These are phyloP conservation scores for Ascochyta clinopodiicola DNA, from an alignment of 2,329 filamentous ascomycete species.

Conservation along the genomic window DNA sequence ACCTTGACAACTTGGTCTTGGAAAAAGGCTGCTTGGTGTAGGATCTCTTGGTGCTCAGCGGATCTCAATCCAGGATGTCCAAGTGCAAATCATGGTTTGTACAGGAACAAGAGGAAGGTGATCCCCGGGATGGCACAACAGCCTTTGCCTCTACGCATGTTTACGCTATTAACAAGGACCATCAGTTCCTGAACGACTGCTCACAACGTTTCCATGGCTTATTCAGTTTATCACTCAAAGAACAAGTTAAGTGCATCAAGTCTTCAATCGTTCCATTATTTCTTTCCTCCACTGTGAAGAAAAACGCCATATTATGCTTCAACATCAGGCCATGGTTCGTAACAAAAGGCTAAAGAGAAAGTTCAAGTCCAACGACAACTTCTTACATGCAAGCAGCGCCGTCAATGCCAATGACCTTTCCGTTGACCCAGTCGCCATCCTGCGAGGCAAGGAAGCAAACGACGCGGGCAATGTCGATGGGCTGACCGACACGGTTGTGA, in stretches of 20 bases:
- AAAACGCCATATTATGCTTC: conserved; percentile 27
- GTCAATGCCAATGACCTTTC: conserved; percentile 60
- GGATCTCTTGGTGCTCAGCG: too few relatives aligned
- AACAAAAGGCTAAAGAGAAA: conserved; percentile 20
- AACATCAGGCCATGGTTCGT: conserved; percentile 14
- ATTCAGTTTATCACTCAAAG: background rate
- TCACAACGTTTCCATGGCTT: background rate
- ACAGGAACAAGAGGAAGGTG: background rate
- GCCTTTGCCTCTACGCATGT: background rate
- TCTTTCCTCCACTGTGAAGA: conserved; percentile 16
- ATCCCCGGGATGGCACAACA: background rate
- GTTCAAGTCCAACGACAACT: background rate
- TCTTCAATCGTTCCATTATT: conserved; percentile 11
- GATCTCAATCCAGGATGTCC: too few relatives aligned
- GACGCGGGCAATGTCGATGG: conserved; percentile 71
- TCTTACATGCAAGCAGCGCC: conserved; percentile 53
- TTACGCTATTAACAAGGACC: background rate
- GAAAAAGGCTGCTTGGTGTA: too few relatives aligned
- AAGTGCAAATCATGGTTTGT: background rate
- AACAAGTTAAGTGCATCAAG: background rate
- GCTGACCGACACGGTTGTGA: conserved; percentile 69
- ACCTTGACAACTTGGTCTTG: background rate
- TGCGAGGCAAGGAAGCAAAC: conserved; percentile 66
- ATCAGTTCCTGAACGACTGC: background rate
- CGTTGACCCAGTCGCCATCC: conserved; percentile 64